Evolutionary conservation across 1,139 yeast species (phyloP), one percentile per base, ranked within the genome.

Genomic region (Ogataea hybrid): DNA sequence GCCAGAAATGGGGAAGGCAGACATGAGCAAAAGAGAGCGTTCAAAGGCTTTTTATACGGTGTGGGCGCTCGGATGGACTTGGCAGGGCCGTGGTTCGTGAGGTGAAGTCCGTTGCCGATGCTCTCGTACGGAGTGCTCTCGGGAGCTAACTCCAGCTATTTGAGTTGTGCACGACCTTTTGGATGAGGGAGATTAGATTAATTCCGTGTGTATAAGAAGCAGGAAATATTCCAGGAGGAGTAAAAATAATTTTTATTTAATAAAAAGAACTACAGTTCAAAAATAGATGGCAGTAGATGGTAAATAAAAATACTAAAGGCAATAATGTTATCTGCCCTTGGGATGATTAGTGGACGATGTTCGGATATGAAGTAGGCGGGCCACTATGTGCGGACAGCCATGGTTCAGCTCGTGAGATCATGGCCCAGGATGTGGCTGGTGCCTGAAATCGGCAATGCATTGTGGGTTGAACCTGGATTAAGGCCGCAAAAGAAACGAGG

Each of bases 1-100:
- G 11, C 56, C 40, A 18, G 25, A 31, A n/a, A 31, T 31, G 5
- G 33, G 25, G 25, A 20, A 31, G 2, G 25, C 52, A 7, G 43
- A 33, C 18, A 42, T 68, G n/a, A n/a, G n/a, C 1, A 12, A n/a
- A 1, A 3, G 10, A 5, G 12, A 5, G n/a, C 10, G 17, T 4
- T 27, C 2, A 9, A n/a, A n/a, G n/a, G 15, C 10, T n/a, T 6
- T 9, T 27, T 27, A 27, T 27, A 27, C 5, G 1, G 16, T 18
- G 5, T 9, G 8, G 29, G 17, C 15, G 20, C 6, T 2, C 8
- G 6, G 20, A 17, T 4, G 20, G 20, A 6, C 2, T 18, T 8
- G 6, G 20, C 20, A 18, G 6, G 20, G 8, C 20, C 20, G 20
- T 8, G 20, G 1, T 6, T n/a, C 6, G 20, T 6, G 2, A 18